Evolutionary conservation across 2,329 filamentous ascomycete species (phyloP), one percentile per base, ranked within the genome.

Genomic region (Sordariomycetes sp.): DNA sequence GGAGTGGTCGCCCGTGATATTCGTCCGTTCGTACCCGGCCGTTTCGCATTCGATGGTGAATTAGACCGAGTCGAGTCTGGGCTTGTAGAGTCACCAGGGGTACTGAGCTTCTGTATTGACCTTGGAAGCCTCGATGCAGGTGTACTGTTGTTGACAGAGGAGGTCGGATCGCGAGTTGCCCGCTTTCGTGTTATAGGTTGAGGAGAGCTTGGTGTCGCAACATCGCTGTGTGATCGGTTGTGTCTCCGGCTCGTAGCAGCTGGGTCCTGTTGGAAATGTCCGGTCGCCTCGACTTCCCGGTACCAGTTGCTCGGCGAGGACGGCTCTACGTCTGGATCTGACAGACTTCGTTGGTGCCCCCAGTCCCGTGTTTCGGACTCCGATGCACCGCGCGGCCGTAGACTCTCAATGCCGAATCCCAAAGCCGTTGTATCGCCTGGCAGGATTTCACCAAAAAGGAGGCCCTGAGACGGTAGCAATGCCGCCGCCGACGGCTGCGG

Each of bases 391-490:
- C 80, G 66, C 39, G 66, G 63, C 33, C 69, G 61, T 32, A 61
- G 48, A 32, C 44, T 49, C 39, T 70, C 63, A 42, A 82, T 82
- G 33, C 79, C 79, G 58, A 75, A 77, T 5, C 75, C 77, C 33
- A 66, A 61, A 32, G 68, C 60, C 15, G 64, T 55, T 18, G 65
- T 50, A 43, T 72, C 65, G 24, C 75, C 65, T n/a, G 75, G 69
- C 19, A 77, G 60, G 44, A 88, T 71, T 55, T 88, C 85, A 24
- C 84, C 84, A 59, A 90, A 90, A 15, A 88, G 60, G 23, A 84
- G 72, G 40, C 69, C 69, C 35, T 67, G 64, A 31, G 61, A 45
- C 41, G 55, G 54, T 21, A 47, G 51, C 27, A 49, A 44, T 33
- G 52, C 43, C 27, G 44, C 42, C 42, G 54, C 38, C 54, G 51